These are phyloP conservation scores for Fusarium longipes DNA, from an alignment of 2,329 filamentous ascomycete species.

Conservation along the genomic window DNA sequence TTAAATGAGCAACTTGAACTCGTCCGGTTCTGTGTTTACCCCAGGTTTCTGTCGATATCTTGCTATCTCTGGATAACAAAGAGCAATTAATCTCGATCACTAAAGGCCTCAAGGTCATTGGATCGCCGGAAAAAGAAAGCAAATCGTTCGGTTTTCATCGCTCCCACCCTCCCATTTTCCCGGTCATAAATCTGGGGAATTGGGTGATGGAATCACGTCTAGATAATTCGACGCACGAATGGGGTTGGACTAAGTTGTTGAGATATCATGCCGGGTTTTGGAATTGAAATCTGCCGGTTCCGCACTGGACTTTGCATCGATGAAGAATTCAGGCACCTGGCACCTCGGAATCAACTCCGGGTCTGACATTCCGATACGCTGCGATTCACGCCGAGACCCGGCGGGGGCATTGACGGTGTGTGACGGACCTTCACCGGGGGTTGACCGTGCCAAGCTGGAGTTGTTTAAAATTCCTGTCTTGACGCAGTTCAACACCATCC, in stretches of 20 bases:
- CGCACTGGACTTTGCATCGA: conserved; percentile 31
- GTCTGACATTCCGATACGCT: conserved; percentile 16
- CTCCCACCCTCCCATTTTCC: conserved; percentile 30
- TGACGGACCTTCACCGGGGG: conserved; percentile 30
- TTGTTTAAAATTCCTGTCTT: not conserved
- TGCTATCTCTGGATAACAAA: conserved; percentile 33
- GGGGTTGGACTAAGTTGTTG: conserved; percentile 30
- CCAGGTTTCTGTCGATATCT: conserved; percentile 46
- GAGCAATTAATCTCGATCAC: conserved; percentile 38
- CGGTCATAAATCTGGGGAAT: conserved; percentile 23
- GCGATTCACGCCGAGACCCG: conserved; percentile 36
- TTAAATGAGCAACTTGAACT: conserved; percentile 45
- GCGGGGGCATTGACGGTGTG: conserved; percentile 24
- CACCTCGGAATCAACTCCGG: conserved; percentile 24
- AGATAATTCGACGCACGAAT: conserved; percentile 39
- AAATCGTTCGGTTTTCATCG: conserved; percentile 18
- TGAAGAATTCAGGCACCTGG: conserved; percentile 7
- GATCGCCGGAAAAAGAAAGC: conserved; percentile 31
- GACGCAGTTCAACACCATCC: conserved; percentile 34
- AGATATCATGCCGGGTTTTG: conserved; percentile 27
- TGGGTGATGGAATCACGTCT: conserved; percentile 43
- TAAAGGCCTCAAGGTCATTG: conserved; percentile 43
- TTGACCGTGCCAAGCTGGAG: conserved; percentile 30
- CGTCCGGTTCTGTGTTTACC: conserved; percentile 29
- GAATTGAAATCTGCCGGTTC: conserved; percentile 36